Base-by-base conservation (phyloP, 306 rosid species). In the Dalbergia cochinchinensis region DNA sequence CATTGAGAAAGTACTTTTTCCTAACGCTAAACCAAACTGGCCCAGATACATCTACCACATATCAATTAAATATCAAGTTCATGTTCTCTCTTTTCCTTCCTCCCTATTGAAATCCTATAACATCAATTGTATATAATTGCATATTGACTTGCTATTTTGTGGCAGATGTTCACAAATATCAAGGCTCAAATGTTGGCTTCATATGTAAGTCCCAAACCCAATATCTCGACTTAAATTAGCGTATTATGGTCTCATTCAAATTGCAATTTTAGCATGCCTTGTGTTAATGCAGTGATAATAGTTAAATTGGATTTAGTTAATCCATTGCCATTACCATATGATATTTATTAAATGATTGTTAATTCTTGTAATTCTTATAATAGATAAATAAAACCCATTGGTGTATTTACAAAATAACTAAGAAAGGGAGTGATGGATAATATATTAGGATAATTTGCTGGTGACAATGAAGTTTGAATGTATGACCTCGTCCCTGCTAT, bases 121-220 rank as follows among this genome's bases (percentile, higher is more conserved):
- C 66, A 42, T 66, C 45, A 55, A 65, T 20, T 2, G 8, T 39
- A 39, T 59, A 55, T 62, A 26, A 26, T 26, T 26, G 31, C 31
- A 3, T 26, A 26, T 26, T 26, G 31, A 39, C 62, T 61, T 13
- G 63, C 65, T 57, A 31, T 47, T 76, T 66, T 41, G 64, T 48
- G 73, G 83, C 87, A 86, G 89, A 62, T 83, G 85, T 86, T 77
- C 76, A 41, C 78, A 69, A 86, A 77, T 73, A 60, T 73, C 64
- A 86, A 86, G 83, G 80, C 85, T 54, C 87, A 83, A 77, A 86
- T 86, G 67, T 72, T 83, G 74, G 81, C 85, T 67, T 76, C 87
- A 41, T 63, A 80, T 72, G 89, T 86, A 83, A 83, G 87, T 86
- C 53, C 31, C 60, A 15, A 64, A 45, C 82, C 74, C n/a, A 76